phyloP scores from a whole-genome alignment of 306 rosid species.

The Adenanthera pavonina region DNA sequence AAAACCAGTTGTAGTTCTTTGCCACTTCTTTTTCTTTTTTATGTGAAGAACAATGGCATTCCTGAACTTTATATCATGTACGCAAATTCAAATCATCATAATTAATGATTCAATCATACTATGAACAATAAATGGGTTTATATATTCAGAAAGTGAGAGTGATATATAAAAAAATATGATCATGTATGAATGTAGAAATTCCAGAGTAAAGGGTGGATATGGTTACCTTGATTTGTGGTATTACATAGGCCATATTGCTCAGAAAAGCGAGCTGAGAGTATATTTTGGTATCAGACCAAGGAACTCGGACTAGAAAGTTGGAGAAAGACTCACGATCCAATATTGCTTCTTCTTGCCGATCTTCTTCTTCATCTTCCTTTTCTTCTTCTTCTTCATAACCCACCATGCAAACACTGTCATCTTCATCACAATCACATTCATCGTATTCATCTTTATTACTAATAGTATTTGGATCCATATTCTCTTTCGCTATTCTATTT shows the following conservation, averaged over 20 bases:
- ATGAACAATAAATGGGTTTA: too few relatives aligned
- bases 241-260: slow-evolving; percentile 87
- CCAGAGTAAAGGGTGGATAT: background rate
- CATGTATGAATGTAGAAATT: too few relatives aligned
- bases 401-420: slow-evolving; percentile 60
- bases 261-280: slow-evolving; percentile 81
- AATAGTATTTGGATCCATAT: slow-evolving; percentile 43
- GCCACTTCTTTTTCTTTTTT: too few relatives aligned
- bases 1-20: too few relatives aligned
- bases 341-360: slow-evolving; percentile 34
- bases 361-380: slow-evolving; percentile 40
- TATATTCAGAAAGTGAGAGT: too few relatives aligned
- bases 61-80: too few relatives aligned
- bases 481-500: slow-evolving; percentile 52
- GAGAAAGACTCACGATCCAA: slow-evolving; percentile 61
- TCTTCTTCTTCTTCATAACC: slow-evolving; percentile 40
- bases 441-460: slow-evolving; percentile 32
- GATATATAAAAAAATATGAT: too few relatives aligned
- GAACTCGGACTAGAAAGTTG: slow-evolving; percentile 60
- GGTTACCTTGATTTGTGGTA: slow-evolving; percentile 68
- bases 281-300: slow-evolving; percentile 71
- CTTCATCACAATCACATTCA: slow-evolving; percentile 60
- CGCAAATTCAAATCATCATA: too few relatives aligned
- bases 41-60: too few relatives aligned
- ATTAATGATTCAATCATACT: too few relatives aligned